phyloP scores from a whole-genome alignment of 2,329 filamentous ascomycete genomes.

The Arthrocladium fulminans region DNA sequence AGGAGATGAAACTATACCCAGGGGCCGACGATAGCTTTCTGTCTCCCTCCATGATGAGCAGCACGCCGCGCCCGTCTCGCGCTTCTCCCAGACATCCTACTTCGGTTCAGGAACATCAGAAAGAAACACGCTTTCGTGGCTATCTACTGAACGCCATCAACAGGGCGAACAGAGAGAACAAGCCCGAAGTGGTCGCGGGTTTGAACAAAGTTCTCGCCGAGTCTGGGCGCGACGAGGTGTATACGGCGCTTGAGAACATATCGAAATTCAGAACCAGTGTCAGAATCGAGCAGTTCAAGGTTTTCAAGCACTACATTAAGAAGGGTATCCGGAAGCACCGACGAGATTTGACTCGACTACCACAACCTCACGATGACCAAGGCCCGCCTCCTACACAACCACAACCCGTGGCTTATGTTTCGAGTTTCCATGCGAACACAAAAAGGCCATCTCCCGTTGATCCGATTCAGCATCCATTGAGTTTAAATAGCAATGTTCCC shows the following conservation, averaged over 20 bases:
- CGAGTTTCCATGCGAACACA: conserved; percentile 4
- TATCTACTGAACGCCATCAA: conserved; percentile 19
- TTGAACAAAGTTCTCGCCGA: conserved; percentile 17
- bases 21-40: background rate
- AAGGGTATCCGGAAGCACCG: conserved; percentile 18
- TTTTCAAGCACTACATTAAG: conserved; percentile 24
- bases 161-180: conserved; percentile 17
- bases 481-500: background rate
- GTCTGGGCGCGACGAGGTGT: conserved; percentile 16
- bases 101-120: conserved; percentile 22
- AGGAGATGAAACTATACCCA: conserved; percentile 14
- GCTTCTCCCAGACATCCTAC: conserved; percentile 14
- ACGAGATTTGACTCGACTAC: background rate
- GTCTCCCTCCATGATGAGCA: conserved; percentile 3
- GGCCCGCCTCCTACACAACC: background rate
- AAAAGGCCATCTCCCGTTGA: conserved; percentile 1
- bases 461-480: background rate
- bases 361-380: background rate
- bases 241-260: conserved; percentile 21
- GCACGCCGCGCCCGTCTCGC: conserved; percentile 11
- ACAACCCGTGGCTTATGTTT: conserved; percentile 4
- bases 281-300: conserved; percentile 20
- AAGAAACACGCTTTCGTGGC: conserved; percentile 18
- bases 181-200: conserved; percentile 17
- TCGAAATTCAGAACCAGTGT: conserved; percentile 14